Base-by-base conservation (phyloP, 768 basidiomycete genomes). In the Trametes maxima region DNA sequence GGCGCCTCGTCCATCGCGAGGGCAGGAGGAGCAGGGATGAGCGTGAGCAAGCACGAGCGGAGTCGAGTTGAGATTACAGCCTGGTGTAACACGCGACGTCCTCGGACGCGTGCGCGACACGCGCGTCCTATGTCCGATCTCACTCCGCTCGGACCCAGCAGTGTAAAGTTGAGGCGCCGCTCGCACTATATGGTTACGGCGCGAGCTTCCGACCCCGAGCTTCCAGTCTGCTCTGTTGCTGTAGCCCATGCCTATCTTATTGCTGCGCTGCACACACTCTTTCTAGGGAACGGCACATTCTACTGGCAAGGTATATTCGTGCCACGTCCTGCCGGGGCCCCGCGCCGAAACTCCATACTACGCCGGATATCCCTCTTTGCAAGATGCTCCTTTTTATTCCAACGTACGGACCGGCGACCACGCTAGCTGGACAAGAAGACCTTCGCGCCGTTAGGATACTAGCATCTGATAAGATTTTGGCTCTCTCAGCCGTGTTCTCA, bases 1-100 rank as follows among this genome's bases (percentile, higher is more conserved):
- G 92, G 89, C 68, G 88, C 87, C 57, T 93, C 95, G 76, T 96
- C 95, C 94, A 94, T 94, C 69, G 58, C 65, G 62, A 63, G 54
- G 33, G 22, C 35, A 51, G 45, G 24, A 53, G 55, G 44, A 47
- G 61, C 43, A 64, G 61, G 52, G 55, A 39, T 28, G 60, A 61
- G 52, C 21, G 58, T 43, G 62, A 42, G 42, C 40, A 28, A 50
- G 57, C 50, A 57, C 42, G 49, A 45, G 24, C 52, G 51, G 43
- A 33, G 42, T 43, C 44, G 62, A 10, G 59, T 59, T 60, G 44
- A 59, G 56, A 57, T 57, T 63, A 58, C 57, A 51, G 60, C 52
- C 56, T 53, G 45, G 51, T 57, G 16, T 24, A 19, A 33, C 28
- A 33, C 28, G 28, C 28, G 28, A 33, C 28, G 28, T 33, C 28